Percentiles rank a stretch among this genome's conserved stretches.
These are phyloP conservation scores for Detonula confervacea DNA, from an alignment of 352 stramenopile species.

Conservation along the genomic window DNA sequence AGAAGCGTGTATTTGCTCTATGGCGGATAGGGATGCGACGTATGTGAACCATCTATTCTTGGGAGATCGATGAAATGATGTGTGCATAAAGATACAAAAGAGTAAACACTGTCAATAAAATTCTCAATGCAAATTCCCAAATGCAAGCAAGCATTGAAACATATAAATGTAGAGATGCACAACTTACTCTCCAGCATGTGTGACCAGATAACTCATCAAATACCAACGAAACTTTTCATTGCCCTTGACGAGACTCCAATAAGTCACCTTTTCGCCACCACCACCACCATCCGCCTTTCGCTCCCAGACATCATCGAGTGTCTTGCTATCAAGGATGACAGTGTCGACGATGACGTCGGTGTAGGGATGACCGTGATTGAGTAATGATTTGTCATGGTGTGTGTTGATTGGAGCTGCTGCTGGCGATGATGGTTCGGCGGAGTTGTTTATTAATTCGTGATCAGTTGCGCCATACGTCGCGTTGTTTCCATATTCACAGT, in stretches of 20 bases:
- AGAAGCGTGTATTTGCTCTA: conserved; percentile 56
- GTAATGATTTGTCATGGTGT: background rate
- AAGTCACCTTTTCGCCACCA: conserved; percentile 14
- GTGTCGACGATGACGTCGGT: background rate
- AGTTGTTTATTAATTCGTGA: too few species aligned
- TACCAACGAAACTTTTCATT: conserved; percentile 64
- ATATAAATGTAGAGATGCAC: too few species aligned
- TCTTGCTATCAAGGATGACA: background rate
- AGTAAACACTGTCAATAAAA: too few species aligned
- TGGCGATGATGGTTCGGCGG: too few species aligned
- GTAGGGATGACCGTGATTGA: conserved; percentile 16
- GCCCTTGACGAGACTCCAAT: conserved; percentile 37
- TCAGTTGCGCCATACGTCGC: too few species aligned
- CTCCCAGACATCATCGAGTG: background rate
- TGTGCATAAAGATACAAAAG: too few species aligned
- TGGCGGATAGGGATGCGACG: conserved; percentile 64
- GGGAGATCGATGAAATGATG: too few species aligned
- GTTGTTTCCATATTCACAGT: too few species aligned
- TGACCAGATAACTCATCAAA: conserved; percentile 61
- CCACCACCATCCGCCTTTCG: too few species aligned
- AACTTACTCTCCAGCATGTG: conserved; percentile 62
- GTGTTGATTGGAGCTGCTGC: conserved; percentile 1
- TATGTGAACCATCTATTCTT: conserved; percentile 72
- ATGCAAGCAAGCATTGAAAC: too few species aligned
- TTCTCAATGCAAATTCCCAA: too few species aligned